Evolutionary conservation across 345 rosid species (phyloP), one percentile per base, ranked within the genome.

Genomic region (Turnera subulata): DNA sequence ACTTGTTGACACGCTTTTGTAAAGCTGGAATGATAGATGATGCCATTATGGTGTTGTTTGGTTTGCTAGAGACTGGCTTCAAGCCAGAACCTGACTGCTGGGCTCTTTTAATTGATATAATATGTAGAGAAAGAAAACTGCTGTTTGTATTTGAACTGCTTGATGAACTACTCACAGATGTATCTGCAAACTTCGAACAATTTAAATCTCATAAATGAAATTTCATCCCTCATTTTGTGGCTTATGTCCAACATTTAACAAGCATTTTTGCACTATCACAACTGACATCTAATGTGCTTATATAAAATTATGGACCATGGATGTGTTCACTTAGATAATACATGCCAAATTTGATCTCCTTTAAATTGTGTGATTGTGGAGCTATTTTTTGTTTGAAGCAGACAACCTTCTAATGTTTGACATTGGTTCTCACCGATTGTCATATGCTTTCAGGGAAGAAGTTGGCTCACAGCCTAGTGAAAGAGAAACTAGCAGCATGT

Each of bases 401-500:
- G 18, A 4, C 13, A 22, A 23, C 11, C 2, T 21, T 17, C 9
- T 47, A 22, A 29, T 15, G 15, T 54, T 62, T 15, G 2, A 63
- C 35, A 52, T 64, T n/a, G n/a, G n/a, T n/a, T 37, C 0, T 48
- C 49, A 18, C 47, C 39, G 14, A 61, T 48, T 6, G 19, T 25
- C 17, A 43, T 38, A 25, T 40, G 15, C 46, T 11, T 46, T 53
- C 85, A 89, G 98, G 98, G 20, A 84, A 84, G 74, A 92, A 89
- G 74, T 72, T 92, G 74, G 98, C 98, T 60, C 78, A 74, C 42
- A 86, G 98, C 77, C 71, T 92, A 25, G 78, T 89, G 64, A 80
- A 75, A 53, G 94, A 79, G 69, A 92, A 81, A 64, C 92, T 92
- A 51, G 98, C 97, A 29, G 98, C 95, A 1, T 92, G 98, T 71